phyloP scores from a whole-genome alignment of 116 monocot species.

The Papilionanthe hybrid region DNA sequence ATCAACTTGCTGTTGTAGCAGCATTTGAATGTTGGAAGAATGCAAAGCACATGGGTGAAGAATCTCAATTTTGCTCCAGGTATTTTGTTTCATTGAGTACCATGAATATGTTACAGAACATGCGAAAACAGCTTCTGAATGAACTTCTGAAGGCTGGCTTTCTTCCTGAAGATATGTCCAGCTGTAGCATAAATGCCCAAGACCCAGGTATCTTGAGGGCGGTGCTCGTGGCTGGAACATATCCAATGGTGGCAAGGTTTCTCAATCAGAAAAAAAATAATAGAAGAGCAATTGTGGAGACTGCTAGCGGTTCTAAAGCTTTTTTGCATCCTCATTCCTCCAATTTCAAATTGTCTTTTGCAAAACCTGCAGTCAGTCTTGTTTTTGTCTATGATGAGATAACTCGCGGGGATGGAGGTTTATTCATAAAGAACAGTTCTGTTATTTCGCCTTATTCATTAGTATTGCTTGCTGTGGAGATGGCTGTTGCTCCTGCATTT shows the following conservation, averaged over 20 bases:
- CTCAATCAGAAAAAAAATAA: constrained; percentile 43
- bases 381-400: constrained; percentile 90
- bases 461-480: constrained; percentile 69
- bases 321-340: constrained; percentile 72
- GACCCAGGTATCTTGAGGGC: constrained; percentile 82
- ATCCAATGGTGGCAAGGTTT: constrained; percentile 83
- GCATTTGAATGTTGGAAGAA: constrained; percentile 89
- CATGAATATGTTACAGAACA: constrained; percentile 76
- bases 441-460: constrained; percentile 74
- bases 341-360: constrained; percentile 56
- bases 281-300: constrained; percentile 64
- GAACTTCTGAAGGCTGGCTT: constrained; percentile 73
- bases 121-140: constrained; percentile 76
- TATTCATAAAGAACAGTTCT: constrained; percentile 69
- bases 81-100: constrained; percentile 76
- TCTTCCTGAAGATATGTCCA: constrained; percentile 53
- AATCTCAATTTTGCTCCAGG: constrained; percentile 63
- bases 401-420: constrained; percentile 72
- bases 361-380: constrained; percentile 33
- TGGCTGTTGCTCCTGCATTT: constrained; percentile 71
- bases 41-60: constrained; percentile 66
- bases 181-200: constrained; percentile 73
- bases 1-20: constrained; percentile 82
- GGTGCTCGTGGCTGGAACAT: constrained; percentile 67
- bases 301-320: constrained; percentile 71